Conservation (phyloP, 2,329 filamentous ascomycete species). For the Aspergillus latus region DNA sequence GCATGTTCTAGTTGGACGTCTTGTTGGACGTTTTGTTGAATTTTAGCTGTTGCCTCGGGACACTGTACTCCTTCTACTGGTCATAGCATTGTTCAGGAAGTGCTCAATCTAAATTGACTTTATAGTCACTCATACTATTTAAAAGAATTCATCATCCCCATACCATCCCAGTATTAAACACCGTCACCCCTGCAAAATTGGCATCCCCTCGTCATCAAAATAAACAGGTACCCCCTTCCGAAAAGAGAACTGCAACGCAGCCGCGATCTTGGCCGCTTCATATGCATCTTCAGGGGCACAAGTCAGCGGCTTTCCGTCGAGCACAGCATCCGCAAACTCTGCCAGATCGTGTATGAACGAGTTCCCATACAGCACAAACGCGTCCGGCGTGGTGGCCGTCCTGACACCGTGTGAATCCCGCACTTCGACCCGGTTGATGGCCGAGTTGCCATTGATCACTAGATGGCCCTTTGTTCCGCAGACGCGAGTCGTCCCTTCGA, state of each 20-base stretch:
- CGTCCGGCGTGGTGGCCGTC: conserved; percentile 2
- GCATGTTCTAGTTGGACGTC: too few species aligned
- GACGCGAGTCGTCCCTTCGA: conserved; percentile 35
- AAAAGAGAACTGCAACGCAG: conserved; percentile 12
- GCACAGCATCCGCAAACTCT: conserved; percentile 10
- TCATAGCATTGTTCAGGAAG: too few species aligned
- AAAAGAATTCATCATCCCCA: too few species aligned
- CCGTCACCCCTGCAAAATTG: conserved; percentile 1
- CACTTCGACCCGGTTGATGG: background rate
- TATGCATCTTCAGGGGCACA: conserved; percentile 12
- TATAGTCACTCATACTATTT: too few species aligned
- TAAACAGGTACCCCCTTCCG: conserved; percentile 13
- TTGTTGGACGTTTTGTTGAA: too few species aligned
- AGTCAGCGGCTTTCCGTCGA: conserved; percentile 4
- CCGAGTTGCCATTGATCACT: too few species aligned
- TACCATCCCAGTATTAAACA: too few species aligned
- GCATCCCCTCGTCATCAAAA: conserved; percentile 12
- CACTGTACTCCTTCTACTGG: too few species aligned
- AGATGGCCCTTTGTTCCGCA: conserved; percentile 20
- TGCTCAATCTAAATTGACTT: too few species aligned
- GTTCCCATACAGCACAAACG: conserved; percentile 9
- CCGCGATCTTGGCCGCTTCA: conserved; percentile 8
- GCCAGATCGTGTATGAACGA: conserved; percentile 8
- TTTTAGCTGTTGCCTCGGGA: too few species aligned
- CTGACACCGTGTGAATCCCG: background rate